Evolutionary conservation across 768 basidiomycete species (phyloP).

Genomic region (Mycena epipterygia): DNA sequence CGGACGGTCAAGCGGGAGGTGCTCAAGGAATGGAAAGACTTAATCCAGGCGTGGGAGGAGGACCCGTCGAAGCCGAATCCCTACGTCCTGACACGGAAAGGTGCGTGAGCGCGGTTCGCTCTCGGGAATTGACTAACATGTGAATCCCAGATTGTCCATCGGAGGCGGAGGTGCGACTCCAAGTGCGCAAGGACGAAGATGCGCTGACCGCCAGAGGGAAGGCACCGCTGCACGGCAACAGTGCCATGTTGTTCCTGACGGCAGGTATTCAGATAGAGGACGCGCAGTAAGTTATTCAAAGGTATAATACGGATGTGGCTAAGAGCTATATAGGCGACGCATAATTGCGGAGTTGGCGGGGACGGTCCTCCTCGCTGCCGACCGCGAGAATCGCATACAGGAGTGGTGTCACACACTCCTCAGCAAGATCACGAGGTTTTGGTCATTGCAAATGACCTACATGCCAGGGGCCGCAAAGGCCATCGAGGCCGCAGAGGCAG

Average conservation of each 20-base stretch:
- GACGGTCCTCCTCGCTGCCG: not conserved
- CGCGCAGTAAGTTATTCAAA: constrained; percentile 20
- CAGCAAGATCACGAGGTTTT: constrained; percentile 18
- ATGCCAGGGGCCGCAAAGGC: constrained; percentile 23
- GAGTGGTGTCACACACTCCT: constrained; percentile 20
- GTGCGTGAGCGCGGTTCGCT: not conserved
- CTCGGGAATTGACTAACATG: not conserved
- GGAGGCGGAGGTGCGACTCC: not conserved
- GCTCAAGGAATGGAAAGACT: not conserved
- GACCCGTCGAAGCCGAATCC: constrained; percentile 16
- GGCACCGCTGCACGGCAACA: not conserved
- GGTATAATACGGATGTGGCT: too few species aligned
- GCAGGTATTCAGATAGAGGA: constrained; percentile 30
- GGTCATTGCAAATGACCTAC: constrained; percentile 1
- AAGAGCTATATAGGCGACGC: constrained; percentile 1
- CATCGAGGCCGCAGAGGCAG: constrained; percentile 6
- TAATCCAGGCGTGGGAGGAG: constrained; percentile 13
- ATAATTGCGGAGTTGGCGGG: constrained; percentile 2
- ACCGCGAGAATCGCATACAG: constrained; percentile 8
- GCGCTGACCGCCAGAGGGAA: not conserved
- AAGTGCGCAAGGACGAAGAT: not conserved
- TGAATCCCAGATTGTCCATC: not conserved
- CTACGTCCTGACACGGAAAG: not conserved
- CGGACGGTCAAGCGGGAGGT: not conserved
- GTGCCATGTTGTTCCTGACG: constrained; percentile 12